Base-by-base conservation (phyloP, 2,329 filamentous ascomycete species). In the Microdochium trichocladiopsis region DNA sequence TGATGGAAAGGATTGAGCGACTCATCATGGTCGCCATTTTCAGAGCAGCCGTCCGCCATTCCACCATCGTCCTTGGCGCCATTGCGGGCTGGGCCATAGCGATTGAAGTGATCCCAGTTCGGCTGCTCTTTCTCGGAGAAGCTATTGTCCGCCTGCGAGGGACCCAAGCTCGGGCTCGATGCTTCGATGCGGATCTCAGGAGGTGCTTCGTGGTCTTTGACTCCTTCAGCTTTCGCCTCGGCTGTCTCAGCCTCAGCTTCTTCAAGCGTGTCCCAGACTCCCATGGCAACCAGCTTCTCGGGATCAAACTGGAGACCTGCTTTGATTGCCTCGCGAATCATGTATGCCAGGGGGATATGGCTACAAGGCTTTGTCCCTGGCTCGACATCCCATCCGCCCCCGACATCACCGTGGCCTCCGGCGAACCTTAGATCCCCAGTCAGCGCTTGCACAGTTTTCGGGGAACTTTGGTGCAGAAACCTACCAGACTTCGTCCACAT, bases 401-500 rank as follows among this genome's bases (percentile, higher is more conserved):
- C 88, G 25, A 92, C 83, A 56, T 93, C 88, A 2, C 82, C 88
- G 56, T 95, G 89, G 11, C 85, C 84, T 9, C 89, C 89, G 0
- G 88, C 77, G 60, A 94, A 94, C 64, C 64, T 62, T 22, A 21
- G 11, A 28, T 6, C 28, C 4, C n/a, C 8, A 23, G 41, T 48
- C 25, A 54, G 23, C 3, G 5, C 18, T 22, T 45, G 3, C 14
- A 16, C 11, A 22, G 21, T 16, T 11, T 12, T 41, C n/a, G 21
- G 5, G 11, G 41, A 45, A 45, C 16, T 3, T 9, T 12, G 28
- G 24, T 28, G 50, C 57, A 2, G 25, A 14, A 24, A 12, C 47
- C 9, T 52, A 66, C 86, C 86, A 89, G 1, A 93, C 79, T 61
- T 94, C 89, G 54, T 88, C 80, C 48, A 93, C 86, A 58, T 93